A percentile compares a stretch with the other conserved stretches of the same genome.
Conservation (phyloP, 345 rosid genomes). For the Pistacia atlantica region DNA sequence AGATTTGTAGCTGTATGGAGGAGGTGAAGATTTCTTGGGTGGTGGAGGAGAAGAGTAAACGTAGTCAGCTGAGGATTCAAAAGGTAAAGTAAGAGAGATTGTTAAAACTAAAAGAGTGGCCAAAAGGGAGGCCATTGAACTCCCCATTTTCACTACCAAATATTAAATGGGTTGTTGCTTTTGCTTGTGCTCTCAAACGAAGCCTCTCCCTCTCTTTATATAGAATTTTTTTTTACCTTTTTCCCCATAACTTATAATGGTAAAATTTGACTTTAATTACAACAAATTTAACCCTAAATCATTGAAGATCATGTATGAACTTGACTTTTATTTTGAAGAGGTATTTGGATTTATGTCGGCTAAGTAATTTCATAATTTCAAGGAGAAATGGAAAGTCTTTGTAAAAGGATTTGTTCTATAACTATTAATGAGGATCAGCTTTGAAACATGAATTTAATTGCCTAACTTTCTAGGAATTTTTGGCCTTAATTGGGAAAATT, state of each 20-base stretch:
- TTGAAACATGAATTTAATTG: background rate
- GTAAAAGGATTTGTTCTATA: too few species aligned
- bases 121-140: slow-evolving; percentile 49
- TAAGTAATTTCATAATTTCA: background rate
- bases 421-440: too few species aligned
- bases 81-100: slow-evolving; percentile 50
- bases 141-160: slow-evolving; percentile 37
- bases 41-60: slow-evolving; percentile 27
- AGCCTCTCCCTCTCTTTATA: slow-evolving; percentile 47
- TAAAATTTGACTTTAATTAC: slow-evolving; percentile 15
- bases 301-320: background rate
- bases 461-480: background rate
- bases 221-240: slow-evolving; percentile 39
- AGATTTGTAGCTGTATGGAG: too few species aligned
- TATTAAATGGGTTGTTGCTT: slow-evolving; percentile 23
- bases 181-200: slow-evolving; percentile 26
- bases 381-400: background rate
- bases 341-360: background rate
- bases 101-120: slow-evolving; percentile 47
- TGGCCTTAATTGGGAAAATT: background rate
- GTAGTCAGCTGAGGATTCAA: slow-evolving; percentile 42
- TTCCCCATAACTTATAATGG: background rate
- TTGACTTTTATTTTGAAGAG: background rate
- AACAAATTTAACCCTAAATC: background rate
- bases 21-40: too few species aligned